Conservation (phyloP, 2,329 filamentous ascomycete genomes). For the Esteya vermicola region DNA sequence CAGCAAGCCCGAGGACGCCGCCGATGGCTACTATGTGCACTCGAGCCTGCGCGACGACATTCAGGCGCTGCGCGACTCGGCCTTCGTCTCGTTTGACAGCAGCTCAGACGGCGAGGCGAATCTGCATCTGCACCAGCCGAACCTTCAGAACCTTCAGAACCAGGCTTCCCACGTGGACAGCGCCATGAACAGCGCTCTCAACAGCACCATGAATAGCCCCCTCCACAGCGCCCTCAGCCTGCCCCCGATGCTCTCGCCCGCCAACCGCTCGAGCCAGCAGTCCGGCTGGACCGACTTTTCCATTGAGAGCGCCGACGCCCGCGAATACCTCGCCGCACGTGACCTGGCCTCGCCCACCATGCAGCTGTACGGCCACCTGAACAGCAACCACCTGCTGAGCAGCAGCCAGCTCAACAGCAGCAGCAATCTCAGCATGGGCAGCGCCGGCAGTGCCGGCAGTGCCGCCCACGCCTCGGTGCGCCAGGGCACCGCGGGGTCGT, state of each 20-base stretch:
- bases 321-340: conserved; percentile 11
- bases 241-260: conserved; percentile 26
- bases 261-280: conserved; percentile 36
- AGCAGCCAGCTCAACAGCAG: background rate
- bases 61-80: conserved; percentile 18
- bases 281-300: conserved; percentile 49
- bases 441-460: background rate
- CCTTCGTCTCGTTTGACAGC: conserved; percentile 17
- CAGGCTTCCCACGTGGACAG: conserved; percentile 13
- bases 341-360: conserved; percentile 4
- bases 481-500: no score
- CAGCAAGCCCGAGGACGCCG: conserved; percentile 12
- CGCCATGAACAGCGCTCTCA: conserved; percentile 13
- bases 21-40: conserved; percentile 19
- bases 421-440: conserved; percentile 1
- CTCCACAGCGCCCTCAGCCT: conserved; percentile 32
- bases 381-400: no score
- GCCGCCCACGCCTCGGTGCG: background rate
- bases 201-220: conserved; percentile 23
- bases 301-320: conserved; percentile 34
- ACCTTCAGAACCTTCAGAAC: no score
- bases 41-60: conserved; percentile 19
- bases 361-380: no score
- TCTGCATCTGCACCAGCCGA: no score
- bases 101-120: conserved; percentile 17